A percentile compares a stretch with the other conserved stretches of the same genome.
phyloP scores from a whole-genome alignment of 805 yeast genomes.

The Saccharomycopsis olivae region DNA sequence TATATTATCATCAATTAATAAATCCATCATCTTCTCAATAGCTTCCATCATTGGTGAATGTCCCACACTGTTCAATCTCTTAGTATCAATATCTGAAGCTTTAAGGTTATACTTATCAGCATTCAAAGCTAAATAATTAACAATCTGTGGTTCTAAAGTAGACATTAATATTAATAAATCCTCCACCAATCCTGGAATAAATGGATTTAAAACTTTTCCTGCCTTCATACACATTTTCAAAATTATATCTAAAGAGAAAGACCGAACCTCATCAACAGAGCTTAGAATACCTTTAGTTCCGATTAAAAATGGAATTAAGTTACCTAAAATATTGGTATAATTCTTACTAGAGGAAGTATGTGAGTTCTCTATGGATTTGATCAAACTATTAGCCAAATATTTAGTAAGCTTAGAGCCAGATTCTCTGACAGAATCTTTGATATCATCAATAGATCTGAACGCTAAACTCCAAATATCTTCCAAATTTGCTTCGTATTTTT shows the following conservation, averaged over 20 bases:
- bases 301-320: conserved; percentile 66
- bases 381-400: conserved; percentile 51
- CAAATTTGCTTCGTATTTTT: conserved; percentile 37
- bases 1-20: conserved; percentile 39
- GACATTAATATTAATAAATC: conserved; percentile 69
- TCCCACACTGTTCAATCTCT: conserved; percentile 61
- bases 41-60: conserved; percentile 86
- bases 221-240: conserved; percentile 57
- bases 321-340: conserved; percentile 27
- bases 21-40: conserved; percentile 56
- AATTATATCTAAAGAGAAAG: conserved; percentile 67
- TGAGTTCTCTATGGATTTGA: conserved; percentile 41
- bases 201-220: conserved; percentile 47
- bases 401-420: conserved; percentile 67
- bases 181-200: conserved; percentile 55
- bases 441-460: conserved; percentile 85
- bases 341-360: conserved; percentile 18
- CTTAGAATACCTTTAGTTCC: conserved; percentile 73
- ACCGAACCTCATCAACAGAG: conserved; percentile 76
- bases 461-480: conserved; percentile 81
- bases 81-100: conserved; percentile 63
- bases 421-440: conserved; percentile 82
- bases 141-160: conserved; percentile 81
- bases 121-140: conserved; percentile 76
- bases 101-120: conserved; percentile 80